A percentile compares a stretch with the other conserved stretches of the same genome.
These are phyloP conservation scores for Megacollybia marginata DNA, from an alignment of 768 basidiomycete genomes.

Conservation along the genomic window DNA sequence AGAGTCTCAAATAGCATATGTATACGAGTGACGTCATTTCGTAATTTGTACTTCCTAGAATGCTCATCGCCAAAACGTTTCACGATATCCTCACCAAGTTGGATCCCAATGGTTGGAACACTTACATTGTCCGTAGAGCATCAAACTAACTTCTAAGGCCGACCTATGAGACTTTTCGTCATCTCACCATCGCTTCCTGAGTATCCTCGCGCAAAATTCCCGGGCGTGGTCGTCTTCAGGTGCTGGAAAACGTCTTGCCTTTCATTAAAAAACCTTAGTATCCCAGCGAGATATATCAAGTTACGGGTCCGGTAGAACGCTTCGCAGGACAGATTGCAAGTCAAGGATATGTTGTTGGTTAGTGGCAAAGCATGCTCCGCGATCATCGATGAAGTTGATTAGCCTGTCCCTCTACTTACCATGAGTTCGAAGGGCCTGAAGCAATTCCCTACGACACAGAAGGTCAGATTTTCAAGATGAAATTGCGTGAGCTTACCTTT, in stretches of 20 bases:
- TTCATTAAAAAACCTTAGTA: background rate
- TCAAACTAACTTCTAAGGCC: slow-evolving; percentile 19
- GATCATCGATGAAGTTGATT: background rate
- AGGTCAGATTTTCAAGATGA: slow-evolving; percentile 31
- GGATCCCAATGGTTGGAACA: slow-evolving; percentile 27
- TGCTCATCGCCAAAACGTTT: slow-evolving; percentile 79
- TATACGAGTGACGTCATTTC: no score
- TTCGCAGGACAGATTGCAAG: slow-evolving; percentile 85
- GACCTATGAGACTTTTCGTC: slow-evolving; percentile 74
- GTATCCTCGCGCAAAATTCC: slow-evolving; percentile 87
- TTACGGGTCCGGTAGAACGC: slow-evolving; percentile 94
- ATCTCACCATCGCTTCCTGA: slow-evolving; percentile 73
- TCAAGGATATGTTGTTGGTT: slow-evolving; percentile 79
- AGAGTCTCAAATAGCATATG: background rate
- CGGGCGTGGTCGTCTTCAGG: slow-evolving; percentile 83
- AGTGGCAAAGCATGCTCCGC: slow-evolving; percentile 13
- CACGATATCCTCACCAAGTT: slow-evolving; percentile 72
- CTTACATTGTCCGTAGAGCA: no score
- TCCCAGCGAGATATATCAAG: slow-evolving; percentile 87
- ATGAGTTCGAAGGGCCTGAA: slow-evolving; percentile 88
- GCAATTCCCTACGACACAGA: slow-evolving; percentile 84
- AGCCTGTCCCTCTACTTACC: slow-evolving; percentile 85
- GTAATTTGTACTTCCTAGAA: slow-evolving; percentile 18
- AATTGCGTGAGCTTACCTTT: background rate
- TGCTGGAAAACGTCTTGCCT: slow-evolving; percentile 15